Percentiles rank a stretch among this genome's conserved stretches.
phyloP scores from a whole-genome alignment of 768 basidiomycete species.

The Zangia roseola region DNA sequence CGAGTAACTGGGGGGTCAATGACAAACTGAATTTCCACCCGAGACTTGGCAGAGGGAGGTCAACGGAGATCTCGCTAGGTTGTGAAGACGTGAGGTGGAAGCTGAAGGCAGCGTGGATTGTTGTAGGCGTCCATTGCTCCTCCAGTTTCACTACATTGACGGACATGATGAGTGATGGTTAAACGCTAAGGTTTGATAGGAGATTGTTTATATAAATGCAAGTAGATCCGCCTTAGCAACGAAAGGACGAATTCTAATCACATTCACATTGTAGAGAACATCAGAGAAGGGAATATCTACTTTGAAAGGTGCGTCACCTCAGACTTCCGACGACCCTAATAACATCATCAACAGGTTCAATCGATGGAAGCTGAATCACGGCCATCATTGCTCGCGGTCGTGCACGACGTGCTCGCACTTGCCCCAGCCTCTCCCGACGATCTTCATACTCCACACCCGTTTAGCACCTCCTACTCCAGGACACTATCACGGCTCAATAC shows the following conservation, averaged over 20 bases:
- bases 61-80: neutral
- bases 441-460: constrained; percentile 22
- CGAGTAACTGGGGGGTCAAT: constrained; percentile 4
- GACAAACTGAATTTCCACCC: constrained; percentile 20
- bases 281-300: too few species aligned
- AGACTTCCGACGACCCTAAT: too few species aligned
- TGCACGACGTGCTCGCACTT: constrained; percentile 28
- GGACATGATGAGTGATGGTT: neutral
- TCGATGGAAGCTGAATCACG: constrained; percentile 11
- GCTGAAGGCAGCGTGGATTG: constrained; percentile 7
- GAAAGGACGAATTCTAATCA: too few species aligned
- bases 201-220: too few species aligned
- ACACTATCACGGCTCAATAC: constrained; percentile 43
- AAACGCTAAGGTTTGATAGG: neutral
- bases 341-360: too few species aligned
- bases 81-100: neutral
- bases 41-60: constrained; percentile 6
- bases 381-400: constrained; percentile 24
- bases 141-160: neutral
- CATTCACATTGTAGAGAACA: too few species aligned
- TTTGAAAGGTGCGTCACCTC: too few species aligned
- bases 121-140: constrained; percentile 15
- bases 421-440: constrained; percentile 17
- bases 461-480: constrained; percentile 19
- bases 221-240: too few species aligned